phyloP scores from a whole-genome alignment of 75 land plant genomes.

The Larix kaempferi region DNA sequence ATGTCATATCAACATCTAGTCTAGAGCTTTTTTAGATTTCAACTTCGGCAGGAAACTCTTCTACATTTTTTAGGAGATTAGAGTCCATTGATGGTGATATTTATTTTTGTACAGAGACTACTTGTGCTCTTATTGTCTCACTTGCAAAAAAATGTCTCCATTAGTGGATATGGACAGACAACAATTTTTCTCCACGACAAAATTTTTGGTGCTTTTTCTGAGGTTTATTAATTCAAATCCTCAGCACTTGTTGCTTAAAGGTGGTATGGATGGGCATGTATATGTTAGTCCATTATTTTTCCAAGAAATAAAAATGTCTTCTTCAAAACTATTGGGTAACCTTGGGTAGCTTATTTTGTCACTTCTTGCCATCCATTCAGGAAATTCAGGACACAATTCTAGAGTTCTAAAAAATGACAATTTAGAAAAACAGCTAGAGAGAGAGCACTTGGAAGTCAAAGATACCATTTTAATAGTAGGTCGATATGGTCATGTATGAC shows the following conservation, averaged over 20 bases:
- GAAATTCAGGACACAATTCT: neutral
- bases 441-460: slow-evolving; percentile 6
- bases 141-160: neutral
- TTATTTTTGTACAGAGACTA: neutral
- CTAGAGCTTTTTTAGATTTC: neutral
- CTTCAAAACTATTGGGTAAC: slow-evolving; percentile 17
- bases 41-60: neutral
- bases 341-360: slow-evolving; percentile 28
- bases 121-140: slow-evolving; percentile 7
- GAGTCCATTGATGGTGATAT: neutral
- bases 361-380: slow-evolving; percentile 12
- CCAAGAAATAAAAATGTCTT: slow-evolving; percentile 1
- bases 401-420: neutral
- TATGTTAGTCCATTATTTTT: slow-evolving; percentile 7
- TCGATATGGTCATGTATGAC: slow-evolving; percentile 17
- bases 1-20: neutral
- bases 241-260: slow-evolving; percentile 4
- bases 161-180: neutral
- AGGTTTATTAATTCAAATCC: neutral
- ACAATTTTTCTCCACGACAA: slow-evolving; percentile 7
- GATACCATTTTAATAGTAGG: slow-evolving; percentile 22
- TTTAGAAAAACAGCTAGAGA: slow-evolving; percentile 7
- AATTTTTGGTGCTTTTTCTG: slow-evolving; percentile 12
- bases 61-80: neutral
- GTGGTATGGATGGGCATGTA: slow-evolving; percentile 13